Conservation (phyloP, 2,329 filamentous ascomycete species). For the Pochonia chlamydosporia region DNA sequence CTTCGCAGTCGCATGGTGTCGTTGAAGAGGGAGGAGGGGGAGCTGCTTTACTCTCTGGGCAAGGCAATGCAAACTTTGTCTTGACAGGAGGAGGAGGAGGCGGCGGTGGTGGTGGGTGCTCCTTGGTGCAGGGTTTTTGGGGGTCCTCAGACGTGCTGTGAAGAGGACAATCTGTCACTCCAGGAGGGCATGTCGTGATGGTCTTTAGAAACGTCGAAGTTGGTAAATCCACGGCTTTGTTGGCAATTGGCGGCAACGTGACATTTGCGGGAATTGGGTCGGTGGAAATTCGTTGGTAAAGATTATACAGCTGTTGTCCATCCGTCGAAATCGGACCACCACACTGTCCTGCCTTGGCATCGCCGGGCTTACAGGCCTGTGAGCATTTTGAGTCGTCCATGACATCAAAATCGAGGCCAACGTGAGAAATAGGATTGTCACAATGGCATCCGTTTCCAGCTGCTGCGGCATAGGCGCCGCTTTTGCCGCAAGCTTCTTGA, state of each 20-base stretch:
- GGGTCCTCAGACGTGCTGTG: no score
- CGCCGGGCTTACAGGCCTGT: constrained; percentile 12
- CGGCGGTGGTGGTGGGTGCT: no score
- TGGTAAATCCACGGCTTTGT: not conserved
- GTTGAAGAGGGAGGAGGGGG: not conserved
- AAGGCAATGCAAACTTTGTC: not conserved
- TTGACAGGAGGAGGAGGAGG: not conserved
- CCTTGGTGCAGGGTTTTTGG: no score
- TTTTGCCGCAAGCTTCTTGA: constrained; percentile 12
- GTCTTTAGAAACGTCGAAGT: not conserved
- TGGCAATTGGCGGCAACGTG: not conserved
- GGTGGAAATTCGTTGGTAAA: constrained; percentile 5
- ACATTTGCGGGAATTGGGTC: not conserved
- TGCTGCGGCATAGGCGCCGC: constrained; percentile 15
- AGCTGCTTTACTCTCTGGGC: not conserved
- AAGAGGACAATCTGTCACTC: no score
- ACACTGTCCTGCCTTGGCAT: constrained; percentile 15
- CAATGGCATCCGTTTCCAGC: constrained; percentile 19
- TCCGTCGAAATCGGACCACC: constrained; percentile 15
- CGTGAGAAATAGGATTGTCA: constrained; percentile 6
- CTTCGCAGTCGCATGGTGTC: not conserved
- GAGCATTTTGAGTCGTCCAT: constrained; percentile 17
- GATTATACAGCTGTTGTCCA: constrained; percentile 10
- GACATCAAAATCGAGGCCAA: constrained; percentile 7
- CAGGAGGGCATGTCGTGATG: not conserved